Evolutionary conservation across 257 asterid species (phyloP), one percentile per base, ranked within the genome.

Genomic region (Phtheirospermum japonicum): DNA sequence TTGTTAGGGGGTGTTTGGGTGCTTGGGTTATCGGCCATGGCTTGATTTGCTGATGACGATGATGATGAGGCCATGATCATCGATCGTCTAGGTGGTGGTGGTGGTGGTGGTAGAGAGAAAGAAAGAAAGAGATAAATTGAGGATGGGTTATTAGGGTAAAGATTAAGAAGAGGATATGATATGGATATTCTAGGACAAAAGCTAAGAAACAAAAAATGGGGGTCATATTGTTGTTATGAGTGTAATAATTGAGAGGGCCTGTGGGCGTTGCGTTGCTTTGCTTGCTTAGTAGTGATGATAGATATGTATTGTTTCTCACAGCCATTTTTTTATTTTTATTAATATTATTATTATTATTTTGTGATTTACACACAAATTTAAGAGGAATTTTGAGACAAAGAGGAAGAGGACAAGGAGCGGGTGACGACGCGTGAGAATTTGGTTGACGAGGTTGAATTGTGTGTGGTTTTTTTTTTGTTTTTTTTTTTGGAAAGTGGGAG

Each of bases 201-300:
- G 93, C 88, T 83, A 90, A 46, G 79, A 75, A 79, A 88, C 95
- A 88, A 90, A 85, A 74, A 34, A 69, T 61, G n/a, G 69, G 93
- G 83, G 84, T 71, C 88, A 68, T n/a, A n/a, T n/a, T n/a, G 73
- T 40, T 68, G 60, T 45, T 75, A 65, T 45, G 68, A 28, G 73
- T 67, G 71, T 64, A 81, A 86, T 84, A 77, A 84, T 86, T 72
- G 75, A 69, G 68, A 69, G n/a, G 14, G n/a, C n/a, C n/a, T n/a
- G n/a, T n/a, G n/a, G n/a, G n/a, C n/a, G n/a, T n/a, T n/a, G n/a
- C n/a, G n/a, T n/a, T n/a, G n/a, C n/a, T n/a, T n/a, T n/a, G n/a
- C n/a, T n/a, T n/a, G n/a, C 57, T 80, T 72, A 55, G 75, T 36
- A 9, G 14, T 46, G 55, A 60, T 77, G 83, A 80, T 76, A 72